Percentiles rank a stretch among this genome's conserved stretches.
phyloP scores from a whole-genome alignment of 805 yeast species.

The Barnettozyma botsteinii region DNA sequence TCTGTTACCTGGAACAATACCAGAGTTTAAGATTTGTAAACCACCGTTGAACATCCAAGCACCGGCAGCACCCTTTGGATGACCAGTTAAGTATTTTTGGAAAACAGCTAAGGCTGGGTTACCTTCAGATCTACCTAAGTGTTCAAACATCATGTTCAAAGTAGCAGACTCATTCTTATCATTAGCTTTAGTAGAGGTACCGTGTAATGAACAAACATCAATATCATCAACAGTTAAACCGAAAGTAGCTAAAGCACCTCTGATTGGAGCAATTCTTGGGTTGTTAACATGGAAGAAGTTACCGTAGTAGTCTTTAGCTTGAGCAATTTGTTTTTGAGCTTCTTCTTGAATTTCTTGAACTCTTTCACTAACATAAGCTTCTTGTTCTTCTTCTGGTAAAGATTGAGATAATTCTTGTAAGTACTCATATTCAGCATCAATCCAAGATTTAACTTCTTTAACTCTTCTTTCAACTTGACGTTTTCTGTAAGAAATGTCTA shows the following conservation, averaged over 20 bases:
- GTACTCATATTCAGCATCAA: constrained; percentile 69
- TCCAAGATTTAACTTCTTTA: constrained; percentile 75
- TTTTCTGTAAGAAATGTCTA: constrained; percentile 88
- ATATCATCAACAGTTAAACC: constrained; percentile 91
- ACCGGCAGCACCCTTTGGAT: constrained; percentile 99
- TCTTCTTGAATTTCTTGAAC: constrained; percentile 83
- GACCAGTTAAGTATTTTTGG: constrained; percentile 99
- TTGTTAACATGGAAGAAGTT: constrained; percentile 88
- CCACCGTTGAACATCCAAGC: constrained; percentile 99
- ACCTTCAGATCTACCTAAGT: constrained; percentile 95
- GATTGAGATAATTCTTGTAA: constrained; percentile 66
- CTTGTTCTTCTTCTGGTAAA: constrained; percentile 42
- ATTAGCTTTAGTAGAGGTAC: constrained; percentile 97
- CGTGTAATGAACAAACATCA: constrained; percentile 97
- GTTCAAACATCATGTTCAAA: constrained; percentile 86
- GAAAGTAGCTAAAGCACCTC: constrained; percentile 95
- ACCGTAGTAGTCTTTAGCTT: constrained; percentile 93
- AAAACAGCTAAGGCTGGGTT: constrained; percentile 96
- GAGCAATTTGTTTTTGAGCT: constrained; percentile 75
- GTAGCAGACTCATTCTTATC: constrained; percentile 97
- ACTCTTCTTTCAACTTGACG: constrained; percentile 83
- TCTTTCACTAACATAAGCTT: constrained; percentile 69
- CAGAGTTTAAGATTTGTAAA: constrained; percentile 84
- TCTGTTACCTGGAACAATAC: constrained; percentile 97
- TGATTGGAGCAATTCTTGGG: constrained; percentile 91